phyloP scores from a whole-genome alignment of 345 rosid genomes.

The Rubroshorea leprosula region DNA sequence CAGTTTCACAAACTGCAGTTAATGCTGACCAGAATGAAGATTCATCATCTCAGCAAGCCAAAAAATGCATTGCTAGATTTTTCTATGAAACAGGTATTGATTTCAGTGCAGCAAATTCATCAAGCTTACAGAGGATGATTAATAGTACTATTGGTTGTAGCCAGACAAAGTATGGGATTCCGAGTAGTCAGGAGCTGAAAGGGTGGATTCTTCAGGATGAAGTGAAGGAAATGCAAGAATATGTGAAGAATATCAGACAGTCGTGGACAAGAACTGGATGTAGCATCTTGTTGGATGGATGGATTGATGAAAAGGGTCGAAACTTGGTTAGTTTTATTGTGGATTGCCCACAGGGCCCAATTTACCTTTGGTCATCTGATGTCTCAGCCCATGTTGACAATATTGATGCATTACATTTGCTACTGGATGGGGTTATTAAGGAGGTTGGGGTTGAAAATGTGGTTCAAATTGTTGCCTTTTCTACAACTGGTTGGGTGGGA shows the following conservation, averaged over 20 bases:
- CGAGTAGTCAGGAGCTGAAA: slow-evolving; percentile 26
- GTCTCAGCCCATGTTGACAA: slow-evolving; percentile 24
- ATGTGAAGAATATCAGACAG: slow-evolving; percentile 33
- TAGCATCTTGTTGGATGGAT: slow-evolving; percentile 61
- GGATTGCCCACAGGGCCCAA: slow-evolving; percentile 45
- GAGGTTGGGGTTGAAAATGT: slow-evolving; percentile 49
- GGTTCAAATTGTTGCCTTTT: slow-evolving; percentile 45
- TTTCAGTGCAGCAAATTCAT: slow-evolving; percentile 31
- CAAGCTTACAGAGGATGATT: slow-evolving; percentile 36
- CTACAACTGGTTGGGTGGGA: slow-evolving; percentile 50
- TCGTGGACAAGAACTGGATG: slow-evolving; percentile 60
- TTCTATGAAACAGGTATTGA: slow-evolving; percentile 41
- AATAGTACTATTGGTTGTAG: slow-evolving; percentile 3
- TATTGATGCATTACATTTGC: slow-evolving; percentile 21
- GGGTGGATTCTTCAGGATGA: slow-evolving; percentile 36
- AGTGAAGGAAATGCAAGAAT: slow-evolving; percentile 31
- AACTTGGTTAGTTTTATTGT: slow-evolving; percentile 45
- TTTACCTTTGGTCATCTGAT: slow-evolving; percentile 45
- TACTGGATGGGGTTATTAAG: slow-evolving; percentile 34
- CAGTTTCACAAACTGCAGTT: slow-evolving; percentile 4
- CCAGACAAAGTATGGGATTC: slow-evolving; percentile 19
- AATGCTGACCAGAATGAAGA: slow-evolving; percentile 6
- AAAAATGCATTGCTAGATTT: slow-evolving; percentile 32
- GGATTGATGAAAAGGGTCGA: slow-evolving; percentile 44
- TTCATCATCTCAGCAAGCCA: slow-evolving; percentile 16